Evolutionary conservation across 139 green algal genomes (phyloP), one percentile per base, ranked within the genome.

Genomic region (Tetradesmus obliquus): DNA sequence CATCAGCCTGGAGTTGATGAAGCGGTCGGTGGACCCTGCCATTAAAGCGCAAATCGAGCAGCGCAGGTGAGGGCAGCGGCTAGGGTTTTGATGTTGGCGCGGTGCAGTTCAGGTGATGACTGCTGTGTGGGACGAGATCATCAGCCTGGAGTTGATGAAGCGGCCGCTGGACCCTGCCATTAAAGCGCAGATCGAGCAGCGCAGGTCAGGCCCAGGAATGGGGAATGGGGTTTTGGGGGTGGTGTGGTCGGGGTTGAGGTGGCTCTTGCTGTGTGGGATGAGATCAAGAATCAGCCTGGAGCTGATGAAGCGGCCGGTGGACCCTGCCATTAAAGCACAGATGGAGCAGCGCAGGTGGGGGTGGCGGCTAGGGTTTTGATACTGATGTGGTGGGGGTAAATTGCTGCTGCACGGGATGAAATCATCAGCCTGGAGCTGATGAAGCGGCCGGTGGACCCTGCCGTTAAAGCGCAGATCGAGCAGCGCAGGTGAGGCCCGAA

Each of bases 131-230:
- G 15, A 76, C n/a, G 66, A 76, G 66, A 76, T 24, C 66, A 24
- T 76, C 66, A 76, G 66, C 8, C 32, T 91, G 53, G 87, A 91
- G 45, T 51, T 12, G 8, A 66, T 86, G 13, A 86, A 91, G 76
- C 9, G n/a, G 15, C 10, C n/a, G 32, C 60, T 58, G 15, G 84
- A 80, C 53, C 71, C 76, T 32, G 87, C 51, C 12, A 53, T 13
- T 3, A 53, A 66, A 9, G 57, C 57, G 1, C 57, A 66, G 57
- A 66, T 66, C 2, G 76, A 86, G 55, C 76, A 79, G 74, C 79
- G 79, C 54, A 86, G 66, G 0, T 76, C 0, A 71, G 60, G 66
- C 12, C 7, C 60, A 0, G 32, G 32, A 45, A 0, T 45, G 32
- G 32, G 32, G 32, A 71, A 19, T 71, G 60, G 60, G 60, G 8